Evolutionary conservation across 2,329 filamentous ascomycete species (phyloP), one percentile per base, ranked within the genome.

Genomic region (Penicillium sp.): DNA sequence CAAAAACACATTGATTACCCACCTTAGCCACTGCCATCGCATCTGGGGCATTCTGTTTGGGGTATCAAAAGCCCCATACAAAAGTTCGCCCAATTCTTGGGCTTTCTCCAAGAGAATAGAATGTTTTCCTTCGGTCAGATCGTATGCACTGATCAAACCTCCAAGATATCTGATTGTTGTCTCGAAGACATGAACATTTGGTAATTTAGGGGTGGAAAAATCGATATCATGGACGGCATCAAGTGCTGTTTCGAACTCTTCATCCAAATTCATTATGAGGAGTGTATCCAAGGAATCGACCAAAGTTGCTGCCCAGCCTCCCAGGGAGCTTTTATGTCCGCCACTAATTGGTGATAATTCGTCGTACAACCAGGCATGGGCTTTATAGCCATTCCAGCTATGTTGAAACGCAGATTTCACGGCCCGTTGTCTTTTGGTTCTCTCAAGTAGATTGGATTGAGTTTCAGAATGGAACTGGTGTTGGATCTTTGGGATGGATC

Each of bases 151-250:
- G 45, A 96, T 67, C 32, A 96, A 77, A 1, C 92, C 92, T 29
- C 92, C 92, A 3, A 96, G 80, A 65, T 96, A 95, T 49, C 92
- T 84, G 66, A 96, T 96, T 14, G 87, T 90, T 1, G 90, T 94
- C 74, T 96, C 92, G 62, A 96, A 96, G n/a, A 94, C 82, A 34
- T 90, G 89, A 45, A 96, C 92, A 48, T 87, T 81, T 39, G 72
- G 67, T 44, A 86, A 78, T 10, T 78, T 72, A 11, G 84, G 86
- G 13, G 82, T 87, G 7, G 88, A 92, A 62, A 96, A 96, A 72
- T 96, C 90, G 56, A 96, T 92, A 4, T 82, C 68, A 45, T 79
- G 78, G 18, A 91, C 83, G 0, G 81, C 86, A 27, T 81, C 77
- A 48, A 88, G 84, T 4, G 89, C 90, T 51, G 89, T 85, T 58